Percentiles rank a stretch among this genome's conserved stretches.
phyloP scores from a whole-genome alignment of 73 alveolate genomes.

The Effrenium voratum region DNA sequence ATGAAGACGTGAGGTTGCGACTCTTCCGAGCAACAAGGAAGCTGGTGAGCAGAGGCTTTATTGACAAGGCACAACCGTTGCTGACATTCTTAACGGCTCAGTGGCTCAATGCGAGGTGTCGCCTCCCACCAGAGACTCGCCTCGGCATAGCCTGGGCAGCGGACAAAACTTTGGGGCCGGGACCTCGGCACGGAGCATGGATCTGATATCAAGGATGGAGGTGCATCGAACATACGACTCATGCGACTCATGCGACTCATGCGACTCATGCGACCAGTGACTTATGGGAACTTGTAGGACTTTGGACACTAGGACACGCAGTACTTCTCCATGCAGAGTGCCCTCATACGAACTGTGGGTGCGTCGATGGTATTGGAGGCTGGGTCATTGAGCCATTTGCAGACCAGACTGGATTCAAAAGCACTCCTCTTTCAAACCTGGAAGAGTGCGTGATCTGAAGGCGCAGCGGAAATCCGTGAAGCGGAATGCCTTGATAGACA shows the following conservation, averaged over 20 bases:
- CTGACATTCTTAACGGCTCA: background rate
- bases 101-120: slow-evolving; percentile 16
- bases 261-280: too few species aligned
- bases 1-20: slow-evolving; percentile 9
- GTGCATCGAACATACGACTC: too few species aligned
- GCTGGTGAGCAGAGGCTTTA: slow-evolving; percentile 86
- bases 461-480: slow-evolving; percentile 90
- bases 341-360: slow-evolving; percentile 87
- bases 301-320: slow-evolving; percentile 51
- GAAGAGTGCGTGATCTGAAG: background rate
- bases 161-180: slow-evolving; percentile 62
- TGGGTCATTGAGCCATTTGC: background rate
- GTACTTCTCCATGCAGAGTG: slow-evolving; percentile 88
- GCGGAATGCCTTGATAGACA: slow-evolving; percentile 92
- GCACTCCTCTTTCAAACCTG: background rate
- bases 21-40: slow-evolving; percentile 80
- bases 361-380: slow-evolving; percentile 89
- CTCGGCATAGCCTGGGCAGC: slow-evolving; percentile 39
- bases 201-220: too few species aligned
- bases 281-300: background rate
- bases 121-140: slow-evolving; percentile 68
- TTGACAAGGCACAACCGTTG: slow-evolving; percentile 49
- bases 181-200: too few species aligned
- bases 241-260: too few species aligned
- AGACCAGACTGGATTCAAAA: background rate